These are phyloP conservation scores for Heimioporus retisporus DNA, from an alignment of 1,284 basidiomycete species.

Conservation along the genomic window DNA sequence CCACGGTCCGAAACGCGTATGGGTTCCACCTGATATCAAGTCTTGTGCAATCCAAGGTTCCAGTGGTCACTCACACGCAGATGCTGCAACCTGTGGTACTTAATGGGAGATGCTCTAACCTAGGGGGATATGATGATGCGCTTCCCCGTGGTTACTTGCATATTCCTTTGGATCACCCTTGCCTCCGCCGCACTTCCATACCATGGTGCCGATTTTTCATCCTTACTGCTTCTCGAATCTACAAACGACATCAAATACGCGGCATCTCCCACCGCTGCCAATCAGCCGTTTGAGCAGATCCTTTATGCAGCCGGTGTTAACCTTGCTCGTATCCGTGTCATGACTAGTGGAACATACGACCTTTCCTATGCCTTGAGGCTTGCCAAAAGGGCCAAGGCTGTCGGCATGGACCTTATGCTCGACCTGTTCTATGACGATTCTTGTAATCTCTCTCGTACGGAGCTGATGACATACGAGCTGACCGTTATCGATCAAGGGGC, in stretches of 20 bases:
- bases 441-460: background rate
- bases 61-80: no score
- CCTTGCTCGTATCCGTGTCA: background rate
- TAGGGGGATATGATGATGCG: background rate
- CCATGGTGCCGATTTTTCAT: constrained; percentile 30
- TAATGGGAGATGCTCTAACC: background rate
- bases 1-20: no score
- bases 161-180: constrained; percentile 12
- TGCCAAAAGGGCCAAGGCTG: constrained; percentile 18
- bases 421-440: constrained; percentile 19
- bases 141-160: background rate
- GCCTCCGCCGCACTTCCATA: constrained; percentile 23
- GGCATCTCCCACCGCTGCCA: background rate
- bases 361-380: constrained; percentile 24
- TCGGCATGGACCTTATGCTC: constrained; percentile 14
- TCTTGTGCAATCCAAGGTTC: no score
- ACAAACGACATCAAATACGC: constrained; percentile 8
- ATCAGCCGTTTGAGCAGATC: constrained; percentile 22
- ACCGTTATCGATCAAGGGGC: constrained; percentile 11
- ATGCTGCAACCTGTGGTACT: background rate
- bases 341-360: constrained; percentile 16
- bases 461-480: background rate
- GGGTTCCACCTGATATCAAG: no score
- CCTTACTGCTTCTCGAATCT: constrained; percentile 24
- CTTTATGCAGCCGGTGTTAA: constrained; percentile 10